phyloP scores from a whole-genome alignment of 768 basidiomycete genomes.

The Sarcodon sp. region DNA sequence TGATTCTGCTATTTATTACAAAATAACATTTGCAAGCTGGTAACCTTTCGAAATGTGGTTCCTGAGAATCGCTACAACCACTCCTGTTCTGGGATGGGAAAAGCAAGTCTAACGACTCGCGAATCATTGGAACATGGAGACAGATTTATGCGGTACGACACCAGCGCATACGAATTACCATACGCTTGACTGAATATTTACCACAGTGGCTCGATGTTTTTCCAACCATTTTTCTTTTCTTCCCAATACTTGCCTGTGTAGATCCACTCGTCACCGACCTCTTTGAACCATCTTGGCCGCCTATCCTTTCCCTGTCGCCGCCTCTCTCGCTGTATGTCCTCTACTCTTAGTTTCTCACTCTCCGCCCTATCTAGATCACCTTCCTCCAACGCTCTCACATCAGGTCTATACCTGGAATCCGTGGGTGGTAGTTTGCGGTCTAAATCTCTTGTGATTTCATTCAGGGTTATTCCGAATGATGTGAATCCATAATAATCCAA shows the following conservation, averaged over 20 bases:
- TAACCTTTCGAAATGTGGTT: neutral
- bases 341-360: conserved; percentile 53
- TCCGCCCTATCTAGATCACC: conserved; percentile 65
- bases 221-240: conserved; percentile 52
- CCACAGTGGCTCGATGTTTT: conserved; percentile 48
- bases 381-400: conserved; percentile 74
- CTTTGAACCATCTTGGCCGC: conserved; percentile 65
- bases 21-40: no score
- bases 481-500: conserved; percentile 78
- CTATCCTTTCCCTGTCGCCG: conserved; percentile 46
- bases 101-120: neutral
- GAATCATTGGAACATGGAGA: neutral
- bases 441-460: conserved; percentile 64
- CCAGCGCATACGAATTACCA: no score
- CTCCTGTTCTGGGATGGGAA: neutral
- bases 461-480: conserved; percentile 63
- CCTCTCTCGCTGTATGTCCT: conserved; percentile 67
- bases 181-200: conserved; percentile 17
- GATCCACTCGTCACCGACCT: conserved; percentile 56
- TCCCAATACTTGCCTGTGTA: conserved; percentile 84
- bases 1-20: neutral
- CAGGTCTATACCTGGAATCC: conserved; percentile 72
- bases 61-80: neutral
- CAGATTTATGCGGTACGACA: no score
- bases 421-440: conserved; percentile 57